These are phyloP conservation scores for Beauveria sp. DNA, from an alignment of 2,329 filamentous ascomycete species.

Conservation along the genomic window DNA sequence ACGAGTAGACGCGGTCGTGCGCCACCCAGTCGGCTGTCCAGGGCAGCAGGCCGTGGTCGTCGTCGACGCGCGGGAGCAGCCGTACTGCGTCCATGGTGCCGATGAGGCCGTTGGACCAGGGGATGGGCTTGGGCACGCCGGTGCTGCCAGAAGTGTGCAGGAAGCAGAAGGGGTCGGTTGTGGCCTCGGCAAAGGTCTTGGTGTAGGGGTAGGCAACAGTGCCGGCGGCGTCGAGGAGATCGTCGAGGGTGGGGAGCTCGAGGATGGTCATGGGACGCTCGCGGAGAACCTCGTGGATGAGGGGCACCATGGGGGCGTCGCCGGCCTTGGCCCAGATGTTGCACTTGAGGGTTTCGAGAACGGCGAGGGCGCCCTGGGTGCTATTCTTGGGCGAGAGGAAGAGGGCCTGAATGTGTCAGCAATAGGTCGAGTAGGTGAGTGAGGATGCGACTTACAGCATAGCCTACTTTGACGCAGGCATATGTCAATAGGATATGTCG, in stretches of 20 bases:
- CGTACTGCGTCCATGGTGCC: conserved; percentile 30
- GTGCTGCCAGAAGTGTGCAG: conserved; percentile 37
- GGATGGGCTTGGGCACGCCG: conserved; percentile 34
- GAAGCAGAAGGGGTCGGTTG: conserved; percentile 28
- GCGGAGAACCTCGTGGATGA: conserved; percentile 19
- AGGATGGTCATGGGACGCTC: conserved; percentile 21
- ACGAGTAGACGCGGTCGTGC: conserved; percentile 25
- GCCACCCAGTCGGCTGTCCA: conserved; percentile 23
- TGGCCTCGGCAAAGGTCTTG: conserved; percentile 25
- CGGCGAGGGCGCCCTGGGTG: conserved; percentile 23
- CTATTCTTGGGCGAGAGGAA: conserved; percentile 29
- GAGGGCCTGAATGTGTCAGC: conserved; percentile 14
- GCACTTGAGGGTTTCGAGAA: conserved; percentile 26
- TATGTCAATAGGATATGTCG: conserved; percentile 23
- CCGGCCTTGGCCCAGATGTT: conserved; percentile 22
- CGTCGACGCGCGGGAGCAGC: conserved; percentile 25
- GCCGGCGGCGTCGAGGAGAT: conserved; percentile 19
- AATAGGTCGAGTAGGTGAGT: neutral
- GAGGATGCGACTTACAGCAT: conserved; percentile 15
- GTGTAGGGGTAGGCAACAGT: conserved; percentile 21
- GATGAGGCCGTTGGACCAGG: conserved; percentile 25
- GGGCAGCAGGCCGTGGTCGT: conserved; percentile 20
- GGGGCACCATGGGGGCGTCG: conserved; percentile 14
- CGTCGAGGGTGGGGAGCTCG: conserved; percentile 21
- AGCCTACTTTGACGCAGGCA: conserved; percentile 27